Evolutionary conservation across 306 rosid genomes (phyloP).

Genomic region (Prinsepia uniflora): DNA sequence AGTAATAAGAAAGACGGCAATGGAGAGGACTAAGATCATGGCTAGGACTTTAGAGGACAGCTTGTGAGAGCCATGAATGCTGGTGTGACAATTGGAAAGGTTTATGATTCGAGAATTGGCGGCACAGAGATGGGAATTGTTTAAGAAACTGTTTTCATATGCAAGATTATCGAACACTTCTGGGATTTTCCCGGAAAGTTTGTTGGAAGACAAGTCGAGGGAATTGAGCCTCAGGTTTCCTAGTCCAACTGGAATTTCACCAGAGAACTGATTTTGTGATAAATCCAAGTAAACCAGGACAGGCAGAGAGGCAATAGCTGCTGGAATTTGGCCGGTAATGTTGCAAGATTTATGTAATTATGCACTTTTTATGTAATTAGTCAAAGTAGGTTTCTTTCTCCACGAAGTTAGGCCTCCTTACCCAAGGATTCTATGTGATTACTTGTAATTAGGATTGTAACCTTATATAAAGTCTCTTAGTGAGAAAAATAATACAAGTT

Average conservation of each 20-base stretch:
- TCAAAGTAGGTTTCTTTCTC: too few species aligned
- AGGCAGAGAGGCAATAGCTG: slow-evolving; percentile 46
- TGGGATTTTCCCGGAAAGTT: slow-evolving; percentile 70
- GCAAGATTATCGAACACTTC: slow-evolving; percentile 51
- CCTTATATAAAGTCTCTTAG: too few species aligned
- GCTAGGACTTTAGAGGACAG: slow-evolving; percentile 40
- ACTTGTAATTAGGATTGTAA: too few species aligned
- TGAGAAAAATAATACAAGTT: too few species aligned
- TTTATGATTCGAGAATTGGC: slow-evolving; percentile 28
- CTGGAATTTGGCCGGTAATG: slow-evolving; percentile 66
- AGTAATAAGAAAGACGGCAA: slow-evolving; percentile 25
- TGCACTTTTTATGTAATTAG: too few species aligned
- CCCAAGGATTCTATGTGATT: too few species aligned
- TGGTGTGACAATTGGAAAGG: slow-evolving; percentile 43
- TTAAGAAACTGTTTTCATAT: slow-evolving; percentile 57
- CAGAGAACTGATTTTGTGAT: slow-evolving; percentile 58
- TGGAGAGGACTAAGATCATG: slow-evolving; percentile 33
- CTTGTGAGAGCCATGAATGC: slow-evolving; percentile 24
- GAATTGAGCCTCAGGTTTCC: slow-evolving; percentile 46
- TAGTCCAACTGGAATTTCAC: slow-evolving; percentile 64
- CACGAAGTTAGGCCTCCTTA: too few species aligned
- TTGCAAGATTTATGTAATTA: too few species aligned
- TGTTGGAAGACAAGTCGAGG: slow-evolving; percentile 79
- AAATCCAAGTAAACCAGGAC: slow-evolving; percentile 59
- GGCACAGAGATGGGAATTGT: slow-evolving; percentile 63